Evolutionary conservation across 345 rosid species (phyloP).

Genomic region (Rhodomyrtus tomentosa): DNA sequence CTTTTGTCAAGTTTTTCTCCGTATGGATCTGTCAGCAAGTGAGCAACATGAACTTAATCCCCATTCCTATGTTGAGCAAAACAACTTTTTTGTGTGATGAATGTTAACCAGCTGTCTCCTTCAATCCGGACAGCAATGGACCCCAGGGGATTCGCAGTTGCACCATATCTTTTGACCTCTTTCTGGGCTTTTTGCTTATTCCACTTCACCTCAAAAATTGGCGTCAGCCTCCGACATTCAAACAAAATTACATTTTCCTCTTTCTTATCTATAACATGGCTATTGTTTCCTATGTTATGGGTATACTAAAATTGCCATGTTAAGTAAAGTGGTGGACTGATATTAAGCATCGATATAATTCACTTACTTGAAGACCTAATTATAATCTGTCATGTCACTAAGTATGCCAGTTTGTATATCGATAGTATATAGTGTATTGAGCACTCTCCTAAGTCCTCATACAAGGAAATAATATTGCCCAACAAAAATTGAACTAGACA

Average conservation of each 20-base stretch:
- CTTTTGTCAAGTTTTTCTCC: not conserved
- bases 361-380: not conserved
- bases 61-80: not conserved
- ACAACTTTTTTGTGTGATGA: not conserved
- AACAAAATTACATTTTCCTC: not conserved
- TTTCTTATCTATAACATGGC: not conserved
- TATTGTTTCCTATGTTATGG: not conserved
- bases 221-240: not conserved
- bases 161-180: not conserved
- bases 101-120: constrained; percentile 19
- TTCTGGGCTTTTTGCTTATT: not conserved
- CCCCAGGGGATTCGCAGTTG: not conserved
- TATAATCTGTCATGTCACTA: not conserved
- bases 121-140: constrained; percentile 18
- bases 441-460: not conserved
- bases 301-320: not conserved
- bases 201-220: not conserved
- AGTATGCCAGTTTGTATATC: not conserved
- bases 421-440: not conserved
- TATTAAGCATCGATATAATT: not conserved
- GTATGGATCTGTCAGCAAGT: not conserved
- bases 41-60: constrained; percentile 1
- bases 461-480: not conserved
- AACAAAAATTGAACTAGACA: not conserved
- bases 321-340: not conserved